These are phyloP conservation scores for Hypoxylon sp. DNA, from an alignment of 2,329 filamentous ascomycete species.

Conservation along the genomic window DNA sequence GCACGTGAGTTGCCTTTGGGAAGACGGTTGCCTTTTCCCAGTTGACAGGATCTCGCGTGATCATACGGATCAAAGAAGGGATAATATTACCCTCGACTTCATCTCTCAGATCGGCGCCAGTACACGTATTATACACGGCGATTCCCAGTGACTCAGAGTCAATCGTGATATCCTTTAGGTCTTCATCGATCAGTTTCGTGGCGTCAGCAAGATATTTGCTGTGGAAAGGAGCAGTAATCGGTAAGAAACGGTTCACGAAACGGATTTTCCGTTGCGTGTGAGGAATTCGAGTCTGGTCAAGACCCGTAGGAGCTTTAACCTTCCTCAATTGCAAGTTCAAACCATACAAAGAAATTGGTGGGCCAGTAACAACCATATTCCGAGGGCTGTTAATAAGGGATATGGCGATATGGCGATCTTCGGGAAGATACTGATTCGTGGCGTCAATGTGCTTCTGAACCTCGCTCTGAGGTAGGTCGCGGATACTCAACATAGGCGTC, in stretches of 20 bases:
- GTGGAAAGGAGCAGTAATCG: constrained; percentile 98
- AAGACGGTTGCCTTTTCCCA: constrained; percentile 97
- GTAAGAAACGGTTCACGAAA: constrained; percentile 96
- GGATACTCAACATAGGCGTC: constrained; percentile 97
- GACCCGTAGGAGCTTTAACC: constrained; percentile 96
- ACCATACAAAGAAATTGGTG: constrained; percentile 95
- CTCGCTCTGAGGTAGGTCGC: constrained; percentile 87
- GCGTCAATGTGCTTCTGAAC: constrained; percentile 97
- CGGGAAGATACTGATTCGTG: constrained; percentile 95
- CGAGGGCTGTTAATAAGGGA: constrained; percentile 97
- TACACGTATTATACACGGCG: constrained; percentile 91
- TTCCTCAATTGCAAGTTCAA: constrained; percentile 95
- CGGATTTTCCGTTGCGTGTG: constrained; percentile 96
- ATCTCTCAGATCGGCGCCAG: constrained; percentile 84
- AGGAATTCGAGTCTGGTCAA: constrained; percentile 94
- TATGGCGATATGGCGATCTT: constrained; percentile 93
- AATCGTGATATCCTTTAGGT: constrained; percentile 86
- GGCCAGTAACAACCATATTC: constrained; percentile 96
- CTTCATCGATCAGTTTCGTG: constrained; percentile 85
- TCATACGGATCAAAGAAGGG: constrained; percentile 88
- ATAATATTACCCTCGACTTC: constrained; percentile 83
- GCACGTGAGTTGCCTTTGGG: constrained; percentile 89
- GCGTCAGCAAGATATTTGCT: constrained; percentile 92
- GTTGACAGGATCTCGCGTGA: constrained; percentile 92
- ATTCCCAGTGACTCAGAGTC: constrained; percentile 81